phyloP scores from a whole-genome alignment of 805 yeast species.

The Zygotorulaspora sp. region DNA sequence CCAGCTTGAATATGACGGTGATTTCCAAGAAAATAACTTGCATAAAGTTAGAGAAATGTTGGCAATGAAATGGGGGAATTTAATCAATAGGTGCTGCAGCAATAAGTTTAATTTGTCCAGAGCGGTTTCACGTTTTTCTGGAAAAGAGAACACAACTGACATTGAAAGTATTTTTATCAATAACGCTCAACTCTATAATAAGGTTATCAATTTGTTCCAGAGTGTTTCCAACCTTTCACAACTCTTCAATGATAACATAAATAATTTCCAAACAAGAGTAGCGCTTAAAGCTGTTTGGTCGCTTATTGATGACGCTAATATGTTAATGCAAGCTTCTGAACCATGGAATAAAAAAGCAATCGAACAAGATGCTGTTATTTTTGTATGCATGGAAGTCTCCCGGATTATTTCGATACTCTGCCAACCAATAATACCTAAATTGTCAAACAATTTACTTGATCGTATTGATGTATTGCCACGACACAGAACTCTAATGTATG shows the following conservation, averaged over 20 bases:
- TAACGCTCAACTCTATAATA: slow-evolving; percentile 12
- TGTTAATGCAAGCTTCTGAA: slow-evolving; percentile 58
- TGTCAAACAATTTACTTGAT: slow-evolving; percentile 54
- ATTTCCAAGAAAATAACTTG: slow-evolving; percentile 60
- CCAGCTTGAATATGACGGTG: slow-evolving; percentile 70
- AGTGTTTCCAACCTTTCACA: slow-evolving; percentile 37
- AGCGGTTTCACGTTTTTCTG: slow-evolving; percentile 35
- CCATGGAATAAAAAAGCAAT: slow-evolving; percentile 61
- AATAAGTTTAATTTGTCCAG: slow-evolving; percentile 55
- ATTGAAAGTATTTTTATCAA: slow-evolving; percentile 14
- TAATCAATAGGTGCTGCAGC: slow-evolving; percentile 70
- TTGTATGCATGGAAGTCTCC: slow-evolving; percentile 62
- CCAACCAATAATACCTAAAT: slow-evolving; percentile 68
- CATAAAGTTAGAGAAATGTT: slow-evolving; percentile 54
- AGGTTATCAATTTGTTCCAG: slow-evolving; percentile 29
- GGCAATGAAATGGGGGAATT: slow-evolving; percentile 79
- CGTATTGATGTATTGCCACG: slow-evolving; percentile 50
- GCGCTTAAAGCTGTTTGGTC: slow-evolving; percentile 59
- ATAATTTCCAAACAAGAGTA: slow-evolving; percentile 47
- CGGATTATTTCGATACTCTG: slow-evolving; percentile 63
- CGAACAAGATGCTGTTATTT: slow-evolving; percentile 53
- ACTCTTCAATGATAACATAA: slow-evolving; percentile 43
- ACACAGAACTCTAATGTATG: slow-evolving; percentile 42
- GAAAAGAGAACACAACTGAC: slow-evolving; percentile 10
- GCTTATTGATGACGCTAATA: slow-evolving; percentile 55